A percentile compares a stretch with the other conserved stretches of the same genome.
These are phyloP conservation scores for Microdochium paspali DNA, from an alignment of 2,329 filamentous ascomycete genomes.

Conservation along the genomic window DNA sequence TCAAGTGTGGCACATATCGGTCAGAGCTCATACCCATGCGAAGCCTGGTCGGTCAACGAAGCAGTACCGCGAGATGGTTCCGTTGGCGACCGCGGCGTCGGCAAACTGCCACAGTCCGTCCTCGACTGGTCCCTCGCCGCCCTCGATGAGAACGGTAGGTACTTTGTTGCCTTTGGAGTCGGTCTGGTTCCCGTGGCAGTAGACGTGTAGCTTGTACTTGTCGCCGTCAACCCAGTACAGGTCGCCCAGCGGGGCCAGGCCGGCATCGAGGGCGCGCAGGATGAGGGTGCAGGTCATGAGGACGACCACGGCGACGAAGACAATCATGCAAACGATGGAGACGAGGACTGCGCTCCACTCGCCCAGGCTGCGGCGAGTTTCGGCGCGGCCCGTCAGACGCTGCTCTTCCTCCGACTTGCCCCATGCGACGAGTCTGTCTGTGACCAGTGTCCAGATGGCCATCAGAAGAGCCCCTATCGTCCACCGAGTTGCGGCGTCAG, in stretches of 20 bases:
- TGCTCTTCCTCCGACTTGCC: constrained; percentile 91
- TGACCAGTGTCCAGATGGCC: constrained; percentile 67
- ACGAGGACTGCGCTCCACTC: constrained; percentile 79
- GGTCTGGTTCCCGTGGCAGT: constrained; percentile 68
- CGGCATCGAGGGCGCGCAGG: constrained; percentile 70
- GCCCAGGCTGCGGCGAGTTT: constrained; percentile 69
- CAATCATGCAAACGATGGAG: constrained; percentile 60
- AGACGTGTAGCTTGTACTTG: constrained; percentile 81
- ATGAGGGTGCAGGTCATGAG: constrained; percentile 74
- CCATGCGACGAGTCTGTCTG: constrained; percentile 78
- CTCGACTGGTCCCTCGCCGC: constrained; percentile 71
- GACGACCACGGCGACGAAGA: constrained; percentile 59
- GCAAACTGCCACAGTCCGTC: constrained; percentile 73
- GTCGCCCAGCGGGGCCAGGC: constrained; percentile 63
- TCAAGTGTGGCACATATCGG: neutral
- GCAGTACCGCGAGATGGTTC: constrained; percentile 81
- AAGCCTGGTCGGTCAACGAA: constrained; percentile 91
- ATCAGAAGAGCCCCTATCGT: constrained; percentile 61
- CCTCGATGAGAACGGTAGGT: constrained; percentile 83
- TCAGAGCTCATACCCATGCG: constrained; percentile 50
- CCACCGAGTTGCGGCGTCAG: neutral
- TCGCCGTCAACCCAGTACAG: constrained; percentile 72
- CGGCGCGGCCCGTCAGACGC: constrained; percentile 77
- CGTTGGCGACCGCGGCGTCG: constrained; percentile 64
- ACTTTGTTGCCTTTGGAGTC: constrained; percentile 41